Base-by-base conservation (phyloP, 371 early-diverging fungal genomes). In the Mucor indicus region DNA sequence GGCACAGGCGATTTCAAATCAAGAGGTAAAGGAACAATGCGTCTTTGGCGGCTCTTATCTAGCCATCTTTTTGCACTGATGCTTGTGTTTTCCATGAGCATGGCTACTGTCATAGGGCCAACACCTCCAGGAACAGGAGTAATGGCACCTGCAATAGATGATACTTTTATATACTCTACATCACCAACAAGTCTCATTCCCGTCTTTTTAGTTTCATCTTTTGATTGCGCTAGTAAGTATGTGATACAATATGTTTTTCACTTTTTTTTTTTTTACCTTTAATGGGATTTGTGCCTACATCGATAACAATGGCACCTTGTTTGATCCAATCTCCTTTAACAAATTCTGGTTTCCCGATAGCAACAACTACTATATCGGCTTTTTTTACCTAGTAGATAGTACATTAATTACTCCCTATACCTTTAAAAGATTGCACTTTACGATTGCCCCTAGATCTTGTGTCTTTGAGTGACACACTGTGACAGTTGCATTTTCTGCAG, bases 281-380 rank as follows among this genome's bases (percentile, higher is more conserved):
- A 23, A 90, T 76, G 20, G 91, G 77, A 55, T 95, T 96, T 50
- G 90, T 94, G 23, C 97, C 97, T 8, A 96, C 96, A 59, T 95
- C 97, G 50, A 96, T 89, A 33, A 96, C 91, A 23, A 95, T 81
- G 7, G 89, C 91, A 15, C 92, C 95, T 6, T 79, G 81, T 72
- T 94, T 95, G 50, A 96, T 65, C 95, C 96, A 96, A n/a, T 82
- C 81, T 1, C 91, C 95, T 53, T 89, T 81, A 50, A 96, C 77
- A 46, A 90, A 66, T 38, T 88, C 82, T 1, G 91, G 57, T n/a
- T 74, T 57, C 6, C 97, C 97, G 27, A 88, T 82, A 20, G 97
- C 97, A 13, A 87, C 93, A 2, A 95, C 84, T 13, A 95, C 58
- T 37, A 95, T 85, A 69, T 95, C 96, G n/a, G 94, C 93, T 1